These are phyloP conservation scores for Tolypocladium ovalisporum DNA, from an alignment of 2,329 filamentous ascomycete genomes.

Conservation along the genomic window DNA sequence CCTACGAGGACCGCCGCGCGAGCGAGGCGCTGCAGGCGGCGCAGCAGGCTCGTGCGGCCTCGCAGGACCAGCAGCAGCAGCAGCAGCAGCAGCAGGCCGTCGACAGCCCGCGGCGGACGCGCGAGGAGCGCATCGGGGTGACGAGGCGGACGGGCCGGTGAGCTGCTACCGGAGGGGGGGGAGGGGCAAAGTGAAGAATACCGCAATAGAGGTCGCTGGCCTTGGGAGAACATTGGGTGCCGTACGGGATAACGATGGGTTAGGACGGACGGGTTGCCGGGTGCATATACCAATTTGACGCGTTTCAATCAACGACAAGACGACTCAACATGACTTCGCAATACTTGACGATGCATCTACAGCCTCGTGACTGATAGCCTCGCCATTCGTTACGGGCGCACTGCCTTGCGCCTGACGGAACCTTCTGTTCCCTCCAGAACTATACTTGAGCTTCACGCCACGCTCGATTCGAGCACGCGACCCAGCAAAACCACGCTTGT, in stretches of 20 bases:
- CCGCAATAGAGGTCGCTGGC: background rate
- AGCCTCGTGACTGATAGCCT: background rate
- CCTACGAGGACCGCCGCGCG: conserved; percentile 54
- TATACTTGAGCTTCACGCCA: background rate
- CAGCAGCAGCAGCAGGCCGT: conserved; percentile 4
- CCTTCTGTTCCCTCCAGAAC: background rate
- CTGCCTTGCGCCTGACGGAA: background rate
- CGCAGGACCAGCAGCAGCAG: conserved; percentile 11
- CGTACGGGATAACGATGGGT: background rate
- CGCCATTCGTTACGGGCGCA: background rate
- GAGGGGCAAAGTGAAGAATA: background rate
- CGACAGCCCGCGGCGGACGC: conserved; percentile 13
- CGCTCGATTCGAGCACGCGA: background rate
- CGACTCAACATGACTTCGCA: background rate
- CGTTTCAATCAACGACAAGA: background rate
- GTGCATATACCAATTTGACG: background rate
- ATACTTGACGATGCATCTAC: background rate
- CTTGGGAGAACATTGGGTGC: background rate
- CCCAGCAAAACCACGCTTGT: background rate
- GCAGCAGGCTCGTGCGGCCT: conserved; percentile 16
- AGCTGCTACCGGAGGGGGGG: background rate
- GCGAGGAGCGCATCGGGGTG: conserved; percentile 29
- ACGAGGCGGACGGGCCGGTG: conserved; percentile 11
- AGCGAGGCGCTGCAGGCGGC: conserved; percentile 25
- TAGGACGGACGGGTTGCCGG: background rate